Percentiles rank a stretch among this genome's conserved stretches.
phyloP scores from a whole-genome alignment of 306 rosid species.

The Crotalaria pallida region DNA sequence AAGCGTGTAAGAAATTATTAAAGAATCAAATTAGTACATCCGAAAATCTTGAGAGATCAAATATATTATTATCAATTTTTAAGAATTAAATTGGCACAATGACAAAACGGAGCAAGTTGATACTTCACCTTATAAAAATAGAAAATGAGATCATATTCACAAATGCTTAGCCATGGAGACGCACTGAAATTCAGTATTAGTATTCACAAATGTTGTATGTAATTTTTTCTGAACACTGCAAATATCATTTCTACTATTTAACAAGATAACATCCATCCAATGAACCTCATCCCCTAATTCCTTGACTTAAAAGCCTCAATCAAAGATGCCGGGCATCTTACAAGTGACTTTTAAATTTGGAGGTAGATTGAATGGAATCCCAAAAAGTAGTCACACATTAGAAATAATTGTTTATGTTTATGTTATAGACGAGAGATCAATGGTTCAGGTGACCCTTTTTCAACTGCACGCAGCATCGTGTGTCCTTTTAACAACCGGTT shows the following conservation, averaged over 20 bases:
- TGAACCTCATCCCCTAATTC: not conserved
- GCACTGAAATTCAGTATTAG: not conserved
- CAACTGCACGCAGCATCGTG: not conserved
- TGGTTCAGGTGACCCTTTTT: not conserved
- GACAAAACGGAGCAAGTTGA: no score
- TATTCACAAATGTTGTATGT: not conserved
- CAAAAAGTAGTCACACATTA: not conserved
- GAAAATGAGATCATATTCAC: not conserved
- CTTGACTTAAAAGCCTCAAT: not conserved
- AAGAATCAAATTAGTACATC: no score
- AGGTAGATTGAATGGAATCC: not conserved
- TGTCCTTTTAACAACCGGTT: conserved; percentile 11
- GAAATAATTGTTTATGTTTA: not conserved
- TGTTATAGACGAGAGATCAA: not conserved
- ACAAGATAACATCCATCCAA: not conserved
- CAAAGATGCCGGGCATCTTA: not conserved
- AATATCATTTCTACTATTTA: not conserved
- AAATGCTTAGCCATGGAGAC: not conserved
- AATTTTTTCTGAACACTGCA: conserved; percentile 4
- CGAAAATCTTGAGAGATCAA: no score
- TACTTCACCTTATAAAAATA: no score
- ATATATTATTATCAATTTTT: no score
- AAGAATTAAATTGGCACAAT: no score
- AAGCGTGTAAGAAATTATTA: no score
- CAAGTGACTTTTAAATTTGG: not conserved